These are phyloP conservation scores for Ceratocystis colombiana DNA, from an alignment of 2,329 filamentous ascomycete genomes.

Conservation along the genomic window DNA sequence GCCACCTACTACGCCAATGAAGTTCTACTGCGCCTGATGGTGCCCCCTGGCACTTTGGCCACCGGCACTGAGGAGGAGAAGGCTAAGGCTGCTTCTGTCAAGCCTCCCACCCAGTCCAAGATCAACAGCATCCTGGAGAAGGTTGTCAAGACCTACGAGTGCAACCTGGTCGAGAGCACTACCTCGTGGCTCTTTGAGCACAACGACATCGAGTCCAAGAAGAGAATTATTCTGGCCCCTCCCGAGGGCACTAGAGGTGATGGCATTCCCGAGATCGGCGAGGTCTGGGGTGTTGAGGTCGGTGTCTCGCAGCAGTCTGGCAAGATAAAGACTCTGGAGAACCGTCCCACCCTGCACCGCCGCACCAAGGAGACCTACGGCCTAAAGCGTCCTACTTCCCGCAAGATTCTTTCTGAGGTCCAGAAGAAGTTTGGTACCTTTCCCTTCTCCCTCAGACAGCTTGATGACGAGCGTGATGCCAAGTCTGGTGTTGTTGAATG, in stretches of 20 bases:
- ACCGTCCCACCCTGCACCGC: constrained; percentile 84
- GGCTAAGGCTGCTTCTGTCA: constrained; percentile 74
- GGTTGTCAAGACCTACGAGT: constrained; percentile 80
- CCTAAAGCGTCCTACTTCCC: constrained; percentile 86
- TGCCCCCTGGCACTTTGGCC: constrained; percentile 78
- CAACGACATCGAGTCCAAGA: constrained; percentile 93
- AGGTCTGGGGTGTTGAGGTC: constrained; percentile 97
- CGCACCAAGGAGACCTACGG: constrained; percentile 85
- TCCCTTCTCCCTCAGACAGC: constrained; percentile 93
- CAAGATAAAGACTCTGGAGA: constrained; percentile 86
- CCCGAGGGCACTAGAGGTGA: constrained; percentile 84
- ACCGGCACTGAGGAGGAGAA: constrained; percentile 87
- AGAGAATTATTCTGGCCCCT: constrained; percentile 92
- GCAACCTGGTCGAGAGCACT: constrained; percentile 91
- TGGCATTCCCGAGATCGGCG: constrained; percentile 73
- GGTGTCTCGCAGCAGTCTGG: constrained; percentile 82
- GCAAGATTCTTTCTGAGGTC: constrained; percentile 85
- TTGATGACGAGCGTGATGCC: constrained; percentile 93
- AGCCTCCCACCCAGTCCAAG: constrained; percentile 72
- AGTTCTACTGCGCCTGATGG: constrained; percentile 78
- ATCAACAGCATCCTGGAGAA: constrained; percentile 86
- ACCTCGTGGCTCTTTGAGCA: constrained; percentile 94
- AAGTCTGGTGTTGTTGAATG: constrained; percentile 94
- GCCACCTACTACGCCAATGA: constrained; percentile 95
- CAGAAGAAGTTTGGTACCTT: constrained; percentile 96